Base-by-base conservation (phyloP, 2,329 filamentous ascomycete genomes). In the Paracoccidioides brasiliensis region DNA sequence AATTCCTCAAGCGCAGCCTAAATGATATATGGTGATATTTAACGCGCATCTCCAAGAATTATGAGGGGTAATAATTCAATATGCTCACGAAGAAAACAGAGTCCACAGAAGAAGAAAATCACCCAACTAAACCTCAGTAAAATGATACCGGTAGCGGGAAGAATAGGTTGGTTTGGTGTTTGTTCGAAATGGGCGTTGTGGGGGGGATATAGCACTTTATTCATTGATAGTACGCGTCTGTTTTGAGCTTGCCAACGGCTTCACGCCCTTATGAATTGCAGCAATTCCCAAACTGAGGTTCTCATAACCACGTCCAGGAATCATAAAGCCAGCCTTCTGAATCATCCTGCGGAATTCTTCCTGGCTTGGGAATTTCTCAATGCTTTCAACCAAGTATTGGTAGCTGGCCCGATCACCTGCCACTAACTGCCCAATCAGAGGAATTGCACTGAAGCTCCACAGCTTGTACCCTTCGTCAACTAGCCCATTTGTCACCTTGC, bases 301-400 rank as follows among this genome's bases (percentile, higher is more conserved):
- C 75, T 97, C 90, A 73, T 87, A 98, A 0, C 88, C 88, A 53
- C 82, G 73, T 1, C 86, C 90, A 1, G 87, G 89, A 45, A 95
- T 82, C 60, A 86, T 76, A 67, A 98, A 98, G 1, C 91, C 91
- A 3, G 88, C 91, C 58, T 69, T 67, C 60, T 70, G 68, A 57
- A 74, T 73, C 71, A 74, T 74, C 38, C 81, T 78, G 61, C 84
- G 80, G 67, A 95, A 98, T 62, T 88, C 83, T 53, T 83, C 79
- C 75, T 98, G 94, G 62, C 77, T 85, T 0, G 93, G 94, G 69
- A 97, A 97, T 50, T 81, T 78, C 73, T 96, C 90, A 70, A 98
- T 98, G 71, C 90, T 96, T 78, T 98, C 93, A 8, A 98, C 93
- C 8, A 98, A 78, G 72, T 98, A 98, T 77, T 98, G 93, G 72